Conservation (phyloP, 495 filamentous ascomycete species). For the Penicillium soppii region DNA sequence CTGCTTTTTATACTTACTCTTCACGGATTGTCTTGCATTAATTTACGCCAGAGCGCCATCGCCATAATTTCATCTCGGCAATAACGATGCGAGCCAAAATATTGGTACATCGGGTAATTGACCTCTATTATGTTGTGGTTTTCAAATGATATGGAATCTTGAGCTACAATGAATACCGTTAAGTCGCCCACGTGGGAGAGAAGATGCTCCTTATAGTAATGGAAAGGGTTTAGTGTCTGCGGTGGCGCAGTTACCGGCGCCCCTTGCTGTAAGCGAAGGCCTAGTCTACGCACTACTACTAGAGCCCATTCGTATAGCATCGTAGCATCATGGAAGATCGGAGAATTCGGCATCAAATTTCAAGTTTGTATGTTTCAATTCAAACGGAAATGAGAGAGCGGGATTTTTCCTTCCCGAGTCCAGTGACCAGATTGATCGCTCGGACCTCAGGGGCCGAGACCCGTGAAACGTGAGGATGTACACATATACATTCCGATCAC, state of each 20-base stretch:
- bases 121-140: no score
- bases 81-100: no score
- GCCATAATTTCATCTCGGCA: no score
- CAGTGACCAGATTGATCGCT: no score
- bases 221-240: not conserved
- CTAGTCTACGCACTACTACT: not conserved
- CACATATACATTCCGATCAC: constrained; percentile 1
- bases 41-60: no score
- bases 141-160: not conserved
- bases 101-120: no score
- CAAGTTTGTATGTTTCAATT: not conserved
- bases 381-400: not conserved
- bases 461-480: not conserved
- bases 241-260: not conserved
- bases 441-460: not conserved
- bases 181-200: no score
- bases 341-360: not conserved
- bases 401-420: no score
- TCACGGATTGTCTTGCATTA: no score
- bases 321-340: no score
- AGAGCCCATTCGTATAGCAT: not conserved
- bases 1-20: no score
- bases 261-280: not conserved
- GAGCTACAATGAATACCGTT: no score
- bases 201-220: not conserved